These are phyloP conservation scores for Colletotrichum sp. DNA, from an alignment of 2,329 filamentous ascomycete species.

Conservation along the genomic window DNA sequence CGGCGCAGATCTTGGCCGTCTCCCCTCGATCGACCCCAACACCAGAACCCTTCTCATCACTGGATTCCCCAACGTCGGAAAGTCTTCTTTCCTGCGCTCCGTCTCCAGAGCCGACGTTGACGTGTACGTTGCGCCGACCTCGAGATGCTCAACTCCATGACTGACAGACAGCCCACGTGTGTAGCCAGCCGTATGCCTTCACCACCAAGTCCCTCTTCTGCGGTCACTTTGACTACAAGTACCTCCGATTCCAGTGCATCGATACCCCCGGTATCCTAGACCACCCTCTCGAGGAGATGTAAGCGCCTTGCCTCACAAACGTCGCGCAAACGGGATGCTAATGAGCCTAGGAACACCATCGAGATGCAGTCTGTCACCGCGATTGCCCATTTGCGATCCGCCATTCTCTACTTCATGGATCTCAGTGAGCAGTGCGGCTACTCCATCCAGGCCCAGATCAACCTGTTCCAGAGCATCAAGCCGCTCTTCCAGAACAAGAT, in stretches of 20 bases:
- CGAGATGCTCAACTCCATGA: not conserved
- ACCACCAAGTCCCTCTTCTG: constrained; percentile 98
- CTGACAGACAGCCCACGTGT: constrained; percentile 74
- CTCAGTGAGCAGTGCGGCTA: constrained; percentile 96
- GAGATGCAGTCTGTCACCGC: constrained; percentile 99
- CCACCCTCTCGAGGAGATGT: constrained; percentile 90
- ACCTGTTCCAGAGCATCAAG: constrained; percentile 95
- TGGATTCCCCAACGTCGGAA: constrained; percentile 97
- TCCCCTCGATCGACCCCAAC: constrained; percentile 98
- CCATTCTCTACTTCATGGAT: constrained; percentile 98
- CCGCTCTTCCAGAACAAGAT: constrained; percentile 95
- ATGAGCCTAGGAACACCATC: constrained; percentile 78
- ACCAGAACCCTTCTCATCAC: constrained; percentile 95
- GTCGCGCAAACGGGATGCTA: not conserved
- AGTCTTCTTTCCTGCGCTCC: constrained; percentile 88
- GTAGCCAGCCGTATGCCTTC: constrained; percentile 98
- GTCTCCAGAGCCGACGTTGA: constrained; percentile 19
- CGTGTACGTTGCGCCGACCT: not conserved
- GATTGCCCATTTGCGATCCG: constrained; percentile 93
- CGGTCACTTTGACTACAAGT: constrained; percentile 97
- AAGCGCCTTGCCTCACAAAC: not conserved
- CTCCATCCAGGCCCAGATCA: constrained; percentile 89
- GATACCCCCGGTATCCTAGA: constrained; percentile 99
- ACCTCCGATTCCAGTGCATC: constrained; percentile 87
- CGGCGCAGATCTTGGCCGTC: constrained; percentile 83